Evolutionary conservation across 225 moss, liverwort and hornwort species (phyloP), one percentile per base, ranked within the genome.

Genomic region (Asterella californica): DNA sequence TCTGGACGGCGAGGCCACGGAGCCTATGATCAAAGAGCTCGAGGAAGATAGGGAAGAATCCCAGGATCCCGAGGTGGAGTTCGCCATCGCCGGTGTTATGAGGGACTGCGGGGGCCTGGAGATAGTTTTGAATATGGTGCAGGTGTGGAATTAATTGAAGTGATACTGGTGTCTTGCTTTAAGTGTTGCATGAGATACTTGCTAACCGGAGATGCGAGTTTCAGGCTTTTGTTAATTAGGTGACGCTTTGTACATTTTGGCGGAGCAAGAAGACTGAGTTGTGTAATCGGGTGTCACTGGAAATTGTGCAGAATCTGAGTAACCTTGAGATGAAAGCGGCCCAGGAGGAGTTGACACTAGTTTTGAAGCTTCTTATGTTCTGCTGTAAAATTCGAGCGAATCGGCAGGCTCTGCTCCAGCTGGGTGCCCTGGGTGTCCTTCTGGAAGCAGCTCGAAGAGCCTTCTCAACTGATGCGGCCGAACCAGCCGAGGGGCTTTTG

Each of bases 21-120:
- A 99, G 75, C 99, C 99, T 42, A 99, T 99, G 99, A 95, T 99
- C 77, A 95, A 99, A 82, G 95, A 99, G 85, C 83, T 95, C 25
- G 99, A 99, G 80, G 99, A 99, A 87, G 99, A 99, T 76, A 90
- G 95, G 79, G 93, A 99, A 84, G 99, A 99, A 81, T 91, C 91
- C 32, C 99, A 99, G 87, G 99, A 99, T 89, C 99, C 99, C 55
- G 99, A 99, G 80, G 90, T 99, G 77, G 99, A 99, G 79, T 99
- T 99, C 83, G 88, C 92, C 29, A 95, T 99, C 69, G 95, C 95
- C 78, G 95, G 95, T 81, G 99, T 95, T 61, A 93, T 99, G 99
- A 93, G 92, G 84, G 99, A 99, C 69, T 92, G 93, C 82, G 91
- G 91, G 64, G 99, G 99, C 54, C 85, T 99, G 70, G 92, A 94